Evolutionary conservation across 805 yeast species (phyloP), one percentile per base, ranked within the genome.

Genomic region (Candida hispaniensis): DNA sequence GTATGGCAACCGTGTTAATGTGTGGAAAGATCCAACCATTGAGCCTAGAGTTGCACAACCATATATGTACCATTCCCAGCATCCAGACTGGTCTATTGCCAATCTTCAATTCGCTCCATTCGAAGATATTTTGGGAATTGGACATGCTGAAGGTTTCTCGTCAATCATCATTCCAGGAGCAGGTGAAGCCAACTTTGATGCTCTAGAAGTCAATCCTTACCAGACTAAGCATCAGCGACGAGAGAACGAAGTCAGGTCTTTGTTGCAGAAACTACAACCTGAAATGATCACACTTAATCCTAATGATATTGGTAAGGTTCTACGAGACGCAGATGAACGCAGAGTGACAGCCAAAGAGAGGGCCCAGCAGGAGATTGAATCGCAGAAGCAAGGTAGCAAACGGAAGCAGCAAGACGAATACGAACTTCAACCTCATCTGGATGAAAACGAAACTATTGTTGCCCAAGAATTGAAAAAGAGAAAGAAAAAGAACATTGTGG

Each of bases 101-200:
- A 70, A 69, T 39, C 61, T 74, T 24, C 69, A 69, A 49, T 85
- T 77, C 54, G 93, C 88, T 22, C 98, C 98, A 9, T 91, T 77
- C 58, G 98, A 91, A 62, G 98, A 91, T 79, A 63, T 88, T n/a
- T 64, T 91, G 14, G 94, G 95, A 15, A 71, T 79, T 7, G 96
- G 96, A 2, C 93, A 83, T 53, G 65, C 70, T 33, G 58, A 60
- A 1, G 94, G 95, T 27, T 66, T 85, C 24, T 70, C 77, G n/a
- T 75, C 91, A n/a, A 47, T 91, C 41, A 78, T 91, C 46, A 68
- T 91, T 40, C 98, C 98, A 24, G 98, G 98, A 15, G 66, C 96
- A 25, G 98, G 98, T 64, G 98, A 91, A 61, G 95, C 98, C 43
- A 91, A 91, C 60, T 85, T 72, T 56, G 98, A 91, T 63, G 85